Evolutionary conservation across 2,329 filamentous ascomycete species (phyloP), one percentile per base, ranked within the genome.

Genomic region (Escovopsis weberi): DNA sequence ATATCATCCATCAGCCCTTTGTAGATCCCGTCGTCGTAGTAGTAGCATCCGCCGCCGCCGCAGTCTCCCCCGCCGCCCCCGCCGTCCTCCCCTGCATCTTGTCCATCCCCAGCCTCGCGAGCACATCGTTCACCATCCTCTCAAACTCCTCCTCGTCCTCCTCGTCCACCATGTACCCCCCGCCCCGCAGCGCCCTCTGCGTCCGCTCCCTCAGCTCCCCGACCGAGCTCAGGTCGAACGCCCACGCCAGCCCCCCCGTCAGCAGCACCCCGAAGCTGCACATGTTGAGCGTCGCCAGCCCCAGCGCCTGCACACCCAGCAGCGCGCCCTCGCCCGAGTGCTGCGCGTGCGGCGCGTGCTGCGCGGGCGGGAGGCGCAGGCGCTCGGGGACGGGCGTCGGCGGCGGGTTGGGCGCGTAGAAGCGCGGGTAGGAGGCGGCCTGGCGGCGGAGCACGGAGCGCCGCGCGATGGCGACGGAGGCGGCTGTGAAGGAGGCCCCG

Each of bases 211-310:
- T 65, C 57, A 86, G 62, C 54, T 88, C 83, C 4, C 76, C 74
- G 35, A 86, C 42, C 38, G 68, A 70, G 55, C 78, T 78, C 33
- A 96, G 74, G 58, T 95, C 82, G 46, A 91, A 75, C 1, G 76
- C 79, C 71, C 82, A 94, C 47, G 85, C 68, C 10, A 80, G 60
- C 0, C 82, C 86, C 4, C 89, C 91, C 0, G 75, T 70, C 8
- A 73, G 63, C 71, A 93, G 77, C 59, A 94, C 77, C 1, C 72
- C 80, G 40, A 91, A 74, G 52, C 80, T 83, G 30, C 79, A 55
- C 11, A 91, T 85, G 53, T 94, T 94, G 51, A 95, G 71, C 0
- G 88, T 94, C 0, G 89, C 91, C 33, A 95, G 67, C 39, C 80
- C 83, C 19, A 98, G 67, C 0, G 89, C 89, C 61, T 94, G 83